Evolutionary conservation across 2,329 filamentous ascomycete genomes (phyloP).

Genomic region (Ophiostoma tasmaniense): DNA sequence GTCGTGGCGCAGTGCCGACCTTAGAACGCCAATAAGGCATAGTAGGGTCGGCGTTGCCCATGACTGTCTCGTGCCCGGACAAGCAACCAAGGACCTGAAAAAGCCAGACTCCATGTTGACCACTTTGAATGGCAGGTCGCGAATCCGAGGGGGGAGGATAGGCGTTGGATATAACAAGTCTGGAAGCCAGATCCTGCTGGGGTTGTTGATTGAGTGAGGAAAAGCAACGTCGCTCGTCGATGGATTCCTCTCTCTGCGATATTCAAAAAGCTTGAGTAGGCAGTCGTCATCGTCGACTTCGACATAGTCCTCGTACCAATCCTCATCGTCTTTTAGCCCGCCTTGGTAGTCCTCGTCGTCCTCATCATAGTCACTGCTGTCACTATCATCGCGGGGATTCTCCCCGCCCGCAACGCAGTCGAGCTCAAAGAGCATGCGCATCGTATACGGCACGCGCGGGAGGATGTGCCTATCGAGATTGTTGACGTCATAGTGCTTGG

Average conservation of each 20-base stretch:
- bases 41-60: background rate
- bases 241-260: too few relatives aligned
- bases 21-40: background rate
- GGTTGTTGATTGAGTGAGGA: background rate
- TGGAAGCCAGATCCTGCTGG: background rate
- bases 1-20: background rate
- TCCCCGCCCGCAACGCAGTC: background rate
- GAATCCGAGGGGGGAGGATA: background rate
- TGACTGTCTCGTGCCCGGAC: background rate
- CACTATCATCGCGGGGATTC: background rate
- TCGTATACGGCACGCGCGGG: background rate
- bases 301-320: too few relatives aligned
- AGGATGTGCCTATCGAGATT: background rate
- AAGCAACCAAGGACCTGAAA: background rate
- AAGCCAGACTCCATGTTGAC: background rate
- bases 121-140: background rate
- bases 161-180: too few relatives aligned
- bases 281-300: too few relatives aligned
- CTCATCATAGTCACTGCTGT: background rate
- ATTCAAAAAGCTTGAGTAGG: too few relatives aligned
- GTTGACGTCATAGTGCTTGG: background rate
- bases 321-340: too few relatives aligned
- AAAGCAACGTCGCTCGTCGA: background rate
- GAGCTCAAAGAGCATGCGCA: background rate
- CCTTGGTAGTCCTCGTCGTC: too few relatives aligned